Percentiles rank a stretch among this genome's conserved stretches.
Evolutionary conservation across 1,139 yeast species (phyloP).

Genomic region (Geotrichum candidum): DNA sequence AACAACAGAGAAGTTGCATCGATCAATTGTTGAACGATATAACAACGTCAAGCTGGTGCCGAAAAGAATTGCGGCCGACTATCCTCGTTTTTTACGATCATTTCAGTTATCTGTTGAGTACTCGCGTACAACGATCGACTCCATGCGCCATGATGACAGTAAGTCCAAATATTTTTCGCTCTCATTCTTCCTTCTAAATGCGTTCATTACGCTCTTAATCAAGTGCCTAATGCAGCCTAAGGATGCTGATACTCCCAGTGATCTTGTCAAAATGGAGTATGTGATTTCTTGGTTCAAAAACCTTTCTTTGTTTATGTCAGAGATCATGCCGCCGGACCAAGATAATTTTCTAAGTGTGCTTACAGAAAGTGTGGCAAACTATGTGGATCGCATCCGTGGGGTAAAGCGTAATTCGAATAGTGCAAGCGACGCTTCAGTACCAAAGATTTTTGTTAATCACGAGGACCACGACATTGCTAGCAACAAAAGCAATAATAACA

Average conservation of each 20-base stretch:
- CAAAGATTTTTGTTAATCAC: background rate
- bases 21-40: background rate
- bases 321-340: background rate
- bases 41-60: constrained; percentile 11
- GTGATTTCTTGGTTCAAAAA: background rate
- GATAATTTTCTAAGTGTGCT: background rate
- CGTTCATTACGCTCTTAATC: constrained; percentile 28
- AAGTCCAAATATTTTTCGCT: background rate
- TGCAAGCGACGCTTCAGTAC: background rate
- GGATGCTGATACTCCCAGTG: background rate
- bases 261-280: background rate
- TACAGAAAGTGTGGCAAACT: background rate
- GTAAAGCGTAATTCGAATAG: background rate
- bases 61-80: constrained; percentile 7
- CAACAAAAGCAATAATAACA: background rate
- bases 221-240: constrained; percentile 18
- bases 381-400: background rate
- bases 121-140: constrained; percentile 23
- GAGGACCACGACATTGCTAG: background rate
- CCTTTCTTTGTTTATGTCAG: background rate
- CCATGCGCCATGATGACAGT: background rate
- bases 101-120: constrained; percentile 25
- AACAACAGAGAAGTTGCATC: background rate
- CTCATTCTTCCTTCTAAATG: constrained; percentile 19
- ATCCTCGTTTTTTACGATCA: constrained; percentile 24